phyloP scores from a whole-genome alignment of 257 asterid genomes.

The Salvia splendens region DNA sequence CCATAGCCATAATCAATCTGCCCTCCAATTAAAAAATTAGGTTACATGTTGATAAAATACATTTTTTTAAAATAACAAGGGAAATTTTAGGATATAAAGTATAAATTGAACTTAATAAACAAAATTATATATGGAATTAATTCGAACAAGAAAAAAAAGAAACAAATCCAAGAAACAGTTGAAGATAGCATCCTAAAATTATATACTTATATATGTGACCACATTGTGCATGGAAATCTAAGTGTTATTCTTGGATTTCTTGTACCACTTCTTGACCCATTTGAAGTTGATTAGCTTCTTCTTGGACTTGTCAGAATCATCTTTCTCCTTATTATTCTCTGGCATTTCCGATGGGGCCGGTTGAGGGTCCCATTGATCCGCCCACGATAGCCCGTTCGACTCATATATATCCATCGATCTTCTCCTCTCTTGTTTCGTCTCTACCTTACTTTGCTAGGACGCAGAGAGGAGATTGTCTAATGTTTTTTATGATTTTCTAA shows the following conservation, averaged over 20 bases:
- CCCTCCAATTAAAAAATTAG: not conserved
- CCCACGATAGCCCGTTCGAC: slow-evolving; percentile 82
- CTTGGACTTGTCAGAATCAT: slow-evolving; percentile 43
- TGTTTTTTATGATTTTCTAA: slow-evolving; percentile 15
- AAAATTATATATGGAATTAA: not conserved
- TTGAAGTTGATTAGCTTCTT: slow-evolving; percentile 55
- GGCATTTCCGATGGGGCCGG: slow-evolving; percentile 53
- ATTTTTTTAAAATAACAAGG: too few species aligned
- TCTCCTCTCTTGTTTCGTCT: slow-evolving; percentile 5
- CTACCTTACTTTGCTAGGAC: not conserved
- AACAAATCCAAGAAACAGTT: not conserved
- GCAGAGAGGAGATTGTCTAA: slow-evolving; percentile 18
- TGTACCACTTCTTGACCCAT: slow-evolving; percentile 66
- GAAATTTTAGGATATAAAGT: not conserved
- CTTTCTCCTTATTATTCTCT: slow-evolving; percentile 41
- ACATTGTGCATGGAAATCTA: slow-evolving; percentile 26
- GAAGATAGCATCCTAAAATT: not conserved
- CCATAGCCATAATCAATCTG: too few species aligned
- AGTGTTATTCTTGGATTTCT: slow-evolving; percentile 49
- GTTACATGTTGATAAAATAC: not conserved
- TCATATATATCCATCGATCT: slow-evolving; percentile 52
- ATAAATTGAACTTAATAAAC: not conserved
- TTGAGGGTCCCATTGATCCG: slow-evolving; percentile 94
- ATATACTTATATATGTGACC: slow-evolving; percentile 8
- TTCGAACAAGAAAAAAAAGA: not conserved